Percentiles rank a stretch among this genome's conserved stretches.
phyloP scores from a whole-genome alignment of 2,329 filamentous ascomycete genomes.

The Colletotrichum sidae region DNA sequence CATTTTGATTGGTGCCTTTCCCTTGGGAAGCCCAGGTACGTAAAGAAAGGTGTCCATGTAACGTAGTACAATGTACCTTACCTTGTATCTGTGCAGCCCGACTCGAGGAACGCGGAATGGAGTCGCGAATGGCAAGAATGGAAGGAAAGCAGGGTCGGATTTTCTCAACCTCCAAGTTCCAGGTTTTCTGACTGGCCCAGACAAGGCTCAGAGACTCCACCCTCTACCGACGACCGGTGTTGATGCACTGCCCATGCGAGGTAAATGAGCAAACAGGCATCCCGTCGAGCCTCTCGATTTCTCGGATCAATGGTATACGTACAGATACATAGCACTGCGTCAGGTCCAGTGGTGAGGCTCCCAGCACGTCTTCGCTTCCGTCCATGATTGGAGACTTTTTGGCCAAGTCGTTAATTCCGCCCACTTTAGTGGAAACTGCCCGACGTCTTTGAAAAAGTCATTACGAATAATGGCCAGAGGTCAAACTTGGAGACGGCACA shows the following conservation, averaged over 20 bases:
- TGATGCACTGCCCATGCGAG: not conserved
- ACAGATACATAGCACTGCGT: no score
- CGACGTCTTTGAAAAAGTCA: constrained; percentile 24
- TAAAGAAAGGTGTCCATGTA: no score
- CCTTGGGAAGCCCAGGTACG: no score
- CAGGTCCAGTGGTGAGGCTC: not conserved
- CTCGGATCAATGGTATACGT: no score
- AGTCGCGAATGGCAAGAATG: not conserved
- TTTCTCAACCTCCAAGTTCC: constrained; percentile 23
- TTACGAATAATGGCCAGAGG: constrained; percentile 37
- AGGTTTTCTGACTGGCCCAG: constrained; percentile 17
- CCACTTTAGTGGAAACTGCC: constrained; percentile 34
- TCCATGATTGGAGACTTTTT: not conserved
- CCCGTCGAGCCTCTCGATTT: no score
- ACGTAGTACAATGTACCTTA: no score
- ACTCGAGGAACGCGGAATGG: no score
- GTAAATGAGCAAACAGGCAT: no score
- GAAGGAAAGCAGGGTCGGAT: constrained; percentile 28
- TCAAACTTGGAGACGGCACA: constrained; percentile 7
- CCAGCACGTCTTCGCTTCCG: constrained; percentile 12
- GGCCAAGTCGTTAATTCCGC: constrained; percentile 15
- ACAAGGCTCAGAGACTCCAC: not conserved
- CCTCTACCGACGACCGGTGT: constrained; percentile 6
- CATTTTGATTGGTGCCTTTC: not conserved
- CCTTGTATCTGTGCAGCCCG: no score